Evolutionary conservation across 2,329 filamentous ascomycete species (phyloP), one percentile per base, ranked within the genome.

Genomic region (Thielaviopsis musarum): DNA sequence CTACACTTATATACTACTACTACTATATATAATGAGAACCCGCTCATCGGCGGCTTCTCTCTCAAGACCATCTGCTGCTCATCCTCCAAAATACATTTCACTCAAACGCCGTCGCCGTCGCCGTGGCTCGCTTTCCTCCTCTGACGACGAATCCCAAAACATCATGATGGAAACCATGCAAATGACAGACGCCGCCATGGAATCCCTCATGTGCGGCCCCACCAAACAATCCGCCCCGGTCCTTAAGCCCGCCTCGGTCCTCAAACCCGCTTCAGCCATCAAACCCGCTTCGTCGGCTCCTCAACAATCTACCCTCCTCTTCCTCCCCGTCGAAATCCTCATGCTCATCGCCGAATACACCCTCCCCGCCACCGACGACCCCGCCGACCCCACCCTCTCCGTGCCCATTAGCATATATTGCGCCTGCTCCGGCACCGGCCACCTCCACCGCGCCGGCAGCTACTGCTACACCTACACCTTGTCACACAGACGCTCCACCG

Each of bases 371-470:
- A 48, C 56, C 28, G 10, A 38, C 45, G 26, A 26, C 12, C n/a
- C 26, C 24, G 22, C 52, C 5, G 45, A 45, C 22, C 26, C 72
- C 22, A 64, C 69, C 0, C 10, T 63, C 1, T 71, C 73, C 64
- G 59, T 72, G 26, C 67, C 67, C 5, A 65, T 70, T 26, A 64
- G 66, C 58, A 70, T 73, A 6, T 66, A 70, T 19, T 63, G 68
- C 4, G 58, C 67, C 41, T 34, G 70, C 12, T 66, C 73, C 9
- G 54, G 68, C 10, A 66, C 66, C 12, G 9, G 10, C 30, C 58
- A 61, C 0, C 61, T 64, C 5, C 67, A 70, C 0, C 70, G 73
- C 60, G 58, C 54, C 3, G 69, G 72, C 28, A 65, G 69, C 28
- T 41, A 57, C 5, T 66, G 67, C 21, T 74, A 71, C 70, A 65